Evolutionary conservation across 1,284 basidiomycete genomes (phyloP), one percentile per base, ranked within the genome.

Genomic region (Thelephora terrestris): DNA sequence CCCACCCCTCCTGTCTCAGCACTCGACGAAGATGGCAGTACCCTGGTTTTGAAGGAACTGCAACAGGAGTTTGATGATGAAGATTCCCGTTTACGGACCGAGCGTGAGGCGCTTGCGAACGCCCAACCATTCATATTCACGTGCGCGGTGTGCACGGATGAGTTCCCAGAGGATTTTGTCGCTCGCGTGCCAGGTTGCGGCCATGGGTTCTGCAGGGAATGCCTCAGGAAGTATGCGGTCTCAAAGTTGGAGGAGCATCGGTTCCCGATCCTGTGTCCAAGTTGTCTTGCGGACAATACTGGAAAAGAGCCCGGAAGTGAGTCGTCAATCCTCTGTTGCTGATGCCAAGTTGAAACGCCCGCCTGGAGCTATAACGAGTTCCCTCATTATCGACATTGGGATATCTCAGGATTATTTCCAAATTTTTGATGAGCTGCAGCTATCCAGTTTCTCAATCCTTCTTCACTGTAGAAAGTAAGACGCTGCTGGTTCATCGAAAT

Each of bases 231-330:
- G 4, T 72, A 77, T 50, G 63, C 77, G 18, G 55, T 57, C 10
- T 64, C 68, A 3, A 75, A 75, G 58, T 63, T 85, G 21, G 57
- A 65, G 5, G 73, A 79, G 38, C 72, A 71, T 48, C 68, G 71
- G 9, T 83, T 75, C 52, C 81, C 82, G 0, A 74, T 85, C 29
- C 53, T 73, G 5, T 85, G 82, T 57, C 82, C 82, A 1, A 56
- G 66, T 14, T 85, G 82, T 53, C 58, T 65, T 3, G 61, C 66
- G 12, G 49, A 56, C 14, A 52, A 52, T 45, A 53, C 47, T n/a
- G 45, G 55, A 12, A 39, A 43, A 16, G 61, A 65, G n/a, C 67
- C 70, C 36, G 65, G 66, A 51, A 61, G 74, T 75, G 50, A 50
- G 71, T 58, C 7, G 40, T 47, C 7, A 46, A n/a, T 20, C 25